phyloP scores from a whole-genome alignment of 83 land plant species.

The Diphasiastrum complanatum region DNA sequence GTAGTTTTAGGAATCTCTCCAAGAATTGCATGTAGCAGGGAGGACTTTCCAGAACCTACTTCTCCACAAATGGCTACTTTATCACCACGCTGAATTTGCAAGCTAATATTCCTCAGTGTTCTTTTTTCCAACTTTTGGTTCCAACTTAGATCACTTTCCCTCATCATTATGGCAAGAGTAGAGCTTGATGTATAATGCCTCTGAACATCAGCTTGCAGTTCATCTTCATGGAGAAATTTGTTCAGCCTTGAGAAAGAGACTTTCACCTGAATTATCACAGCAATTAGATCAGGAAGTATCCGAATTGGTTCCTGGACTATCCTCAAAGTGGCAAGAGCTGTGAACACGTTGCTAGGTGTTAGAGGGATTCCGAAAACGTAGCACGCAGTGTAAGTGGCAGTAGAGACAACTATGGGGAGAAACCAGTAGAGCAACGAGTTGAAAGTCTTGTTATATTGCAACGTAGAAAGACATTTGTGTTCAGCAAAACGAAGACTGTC shows the following conservation, averaged over 20 bases:
- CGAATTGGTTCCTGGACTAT: slow-evolving; percentile 6
- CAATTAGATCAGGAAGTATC: background rate
- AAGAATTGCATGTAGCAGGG: slow-evolving; percentile 48
- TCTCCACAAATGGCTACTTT: slow-evolving; percentile 64
- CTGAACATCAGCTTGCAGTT: too few species aligned
- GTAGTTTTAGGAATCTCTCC: slow-evolving; percentile 64
- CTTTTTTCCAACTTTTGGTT: slow-evolving; percentile 24
- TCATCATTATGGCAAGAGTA: too few species aligned
- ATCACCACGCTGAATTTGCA: slow-evolving; percentile 34
- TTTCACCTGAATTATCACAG: background rate
- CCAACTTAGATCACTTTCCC: too few species aligned
- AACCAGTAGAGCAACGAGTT: background rate
- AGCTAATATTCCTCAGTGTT: slow-evolving; percentile 32
- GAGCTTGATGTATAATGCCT: too few species aligned
- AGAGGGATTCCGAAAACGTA: background rate
- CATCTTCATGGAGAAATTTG: slow-evolving; percentile 3
- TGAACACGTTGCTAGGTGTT: slow-evolving; percentile 4
- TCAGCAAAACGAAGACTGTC: background rate
- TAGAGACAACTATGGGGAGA: background rate
- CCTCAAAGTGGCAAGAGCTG: background rate
- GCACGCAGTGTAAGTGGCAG: background rate
- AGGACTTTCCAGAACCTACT: slow-evolving; percentile 78
- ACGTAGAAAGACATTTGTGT: background rate
- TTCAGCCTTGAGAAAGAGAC: slow-evolving; percentile 10
- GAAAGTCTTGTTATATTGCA: background rate